These are phyloP conservation scores for Paraconiothyrium brasiliense DNA, from an alignment of 2,329 filamentous ascomycete genomes.

Conservation along the genomic window DNA sequence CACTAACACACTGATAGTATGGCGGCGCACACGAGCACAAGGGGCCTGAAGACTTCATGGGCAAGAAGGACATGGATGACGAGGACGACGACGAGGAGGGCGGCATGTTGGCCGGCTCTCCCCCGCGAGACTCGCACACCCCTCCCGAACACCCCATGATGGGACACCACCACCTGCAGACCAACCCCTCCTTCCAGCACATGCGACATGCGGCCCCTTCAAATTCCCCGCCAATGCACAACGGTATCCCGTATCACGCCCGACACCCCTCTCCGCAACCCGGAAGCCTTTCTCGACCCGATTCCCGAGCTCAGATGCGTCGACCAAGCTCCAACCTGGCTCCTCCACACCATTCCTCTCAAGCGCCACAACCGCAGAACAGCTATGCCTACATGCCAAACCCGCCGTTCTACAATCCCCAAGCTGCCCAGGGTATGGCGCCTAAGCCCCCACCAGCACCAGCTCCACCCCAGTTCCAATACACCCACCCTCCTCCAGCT, in stretches of 20 bases:
- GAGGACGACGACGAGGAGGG: slow-evolving; percentile 85
- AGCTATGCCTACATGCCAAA: slow-evolving; percentile 87
- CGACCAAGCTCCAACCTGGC: slow-evolving; percentile 78
- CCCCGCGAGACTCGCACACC: slow-evolving; percentile 72
- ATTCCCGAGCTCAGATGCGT: slow-evolving; percentile 81
- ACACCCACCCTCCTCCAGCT: slow-evolving; percentile 55
- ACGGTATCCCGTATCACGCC: slow-evolving; percentile 72
- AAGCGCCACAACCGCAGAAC: slow-evolving; percentile 69
- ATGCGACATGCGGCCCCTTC: slow-evolving; percentile 85
- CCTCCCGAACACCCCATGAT: slow-evolving; percentile 69
- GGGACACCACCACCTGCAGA: slow-evolving; percentile 57
- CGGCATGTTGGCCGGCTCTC: slow-evolving; percentile 71
- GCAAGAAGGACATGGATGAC: slow-evolving; percentile 74
- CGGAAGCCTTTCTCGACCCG: slow-evolving; percentile 76
- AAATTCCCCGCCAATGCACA: slow-evolving; percentile 86
- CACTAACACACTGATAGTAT: slow-evolving; percentile 68
- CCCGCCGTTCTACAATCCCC: slow-evolving; percentile 83
- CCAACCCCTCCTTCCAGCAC: slow-evolving; percentile 75
- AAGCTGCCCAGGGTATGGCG: slow-evolving; percentile 60
- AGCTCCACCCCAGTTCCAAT: slow-evolving; percentile 55
- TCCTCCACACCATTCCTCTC: slow-evolving; percentile 70
- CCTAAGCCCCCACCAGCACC: slow-evolving; percentile 50
- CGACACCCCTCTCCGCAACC: slow-evolving; percentile 86
- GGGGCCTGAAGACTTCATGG: slow-evolving; percentile 89
- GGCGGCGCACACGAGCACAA: slow-evolving; percentile 95